phyloP scores from a whole-genome alignment of 1,284 basidiomycete species.

The Ustilago bromivora region DNA sequence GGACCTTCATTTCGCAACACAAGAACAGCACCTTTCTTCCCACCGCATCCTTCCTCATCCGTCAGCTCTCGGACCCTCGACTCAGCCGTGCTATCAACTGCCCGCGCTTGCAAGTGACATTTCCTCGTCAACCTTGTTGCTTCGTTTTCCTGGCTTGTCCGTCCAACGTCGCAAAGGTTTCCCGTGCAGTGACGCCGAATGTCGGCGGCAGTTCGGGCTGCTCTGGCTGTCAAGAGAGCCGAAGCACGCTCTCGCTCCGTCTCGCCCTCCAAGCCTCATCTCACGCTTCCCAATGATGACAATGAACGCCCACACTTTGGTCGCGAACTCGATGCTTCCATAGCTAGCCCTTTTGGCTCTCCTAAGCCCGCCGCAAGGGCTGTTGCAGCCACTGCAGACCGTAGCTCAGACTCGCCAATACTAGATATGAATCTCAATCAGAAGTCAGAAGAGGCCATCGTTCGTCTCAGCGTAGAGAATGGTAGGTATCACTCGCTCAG shows the following conservation, averaged over 20 bases:
- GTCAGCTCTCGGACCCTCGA: background rate
- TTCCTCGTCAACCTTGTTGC: background rate
- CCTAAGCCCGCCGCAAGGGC: slow-evolving; percentile 37
- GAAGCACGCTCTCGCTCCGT: slow-evolving; percentile 41
- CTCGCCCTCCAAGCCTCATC: slow-evolving; percentile 40
- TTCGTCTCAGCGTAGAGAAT: slow-evolving; percentile 43
- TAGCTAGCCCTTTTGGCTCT: slow-evolving; percentile 53
- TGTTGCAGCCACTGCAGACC: slow-evolving; percentile 1
- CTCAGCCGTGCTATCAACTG: background rate
- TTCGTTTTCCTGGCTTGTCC: background rate
- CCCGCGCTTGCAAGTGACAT: background rate
- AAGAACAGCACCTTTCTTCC: background rate
- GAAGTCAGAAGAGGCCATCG: slow-evolving; percentile 39
- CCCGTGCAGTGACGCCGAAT: slow-evolving; percentile 34
- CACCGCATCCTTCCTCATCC: background rate
- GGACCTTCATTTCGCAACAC: slow-evolving; percentile 4
- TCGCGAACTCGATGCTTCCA: slow-evolving; percentile 45
- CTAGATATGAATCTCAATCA: slow-evolving; percentile 38
- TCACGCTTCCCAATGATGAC: slow-evolving; percentile 14
- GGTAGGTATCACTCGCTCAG: slow-evolving; percentile 19
- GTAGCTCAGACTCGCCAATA: slow-evolving; percentile 6
- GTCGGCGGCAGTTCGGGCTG: slow-evolving; percentile 60
- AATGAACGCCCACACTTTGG: slow-evolving; percentile 34
- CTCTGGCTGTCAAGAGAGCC: slow-evolving; percentile 53
- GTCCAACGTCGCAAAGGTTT: background rate